Evolutionary conservation across 768 basidiomycete species (phyloP), one percentile per base, ranked within the genome.

Genomic region (Steccherinum ochraceum): DNA sequence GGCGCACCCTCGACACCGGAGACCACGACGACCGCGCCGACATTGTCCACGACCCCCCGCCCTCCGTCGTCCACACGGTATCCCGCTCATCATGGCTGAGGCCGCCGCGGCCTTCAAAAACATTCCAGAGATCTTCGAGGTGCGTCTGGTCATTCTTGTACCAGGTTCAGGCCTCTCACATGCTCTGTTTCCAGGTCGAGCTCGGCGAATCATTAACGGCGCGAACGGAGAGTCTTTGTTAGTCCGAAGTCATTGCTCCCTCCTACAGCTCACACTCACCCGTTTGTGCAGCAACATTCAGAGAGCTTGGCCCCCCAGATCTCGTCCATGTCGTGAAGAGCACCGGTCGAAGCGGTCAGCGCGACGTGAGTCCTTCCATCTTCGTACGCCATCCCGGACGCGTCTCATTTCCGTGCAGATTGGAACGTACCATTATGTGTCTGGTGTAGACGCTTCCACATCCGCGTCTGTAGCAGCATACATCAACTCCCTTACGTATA

Each of bases 401-500:
- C 18, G 46, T 18, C 30, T 19, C 35, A 27, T 24, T 39, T 43
- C 45, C 21, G 41, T 23, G 23, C 60, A 96, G 93, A 75, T 92
- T 52, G 92, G 93, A 35, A 97, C 95, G 27, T 98, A 97, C 66
- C 96, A 99, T 69, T 97, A 91, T 60, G 81, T 96, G 52, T 99
- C 96, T 0, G 95, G 96, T n/a, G 91, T 99, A 48, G 96, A 99
- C 67, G 93, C 95, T 1, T 97, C 93, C 16, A 96, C 95, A 4
- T 97, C 94, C 18, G 96, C 96, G 3, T 95, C 93, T 0, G 78
- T 99, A 24, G 96, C 96, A 3, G 95, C 96, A 11, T 99, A 99
- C 69, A 89, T 98, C 68, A 98, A 99, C 72, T 96, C 93, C 20
- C 76, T 98, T n/a, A 95, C 92, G 4, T 98, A 97, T 63, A 81